These are phyloP conservation scores for Phoma sp. DNA, from an alignment of 2,329 filamentous ascomycete species.

Conservation along the genomic window DNA sequence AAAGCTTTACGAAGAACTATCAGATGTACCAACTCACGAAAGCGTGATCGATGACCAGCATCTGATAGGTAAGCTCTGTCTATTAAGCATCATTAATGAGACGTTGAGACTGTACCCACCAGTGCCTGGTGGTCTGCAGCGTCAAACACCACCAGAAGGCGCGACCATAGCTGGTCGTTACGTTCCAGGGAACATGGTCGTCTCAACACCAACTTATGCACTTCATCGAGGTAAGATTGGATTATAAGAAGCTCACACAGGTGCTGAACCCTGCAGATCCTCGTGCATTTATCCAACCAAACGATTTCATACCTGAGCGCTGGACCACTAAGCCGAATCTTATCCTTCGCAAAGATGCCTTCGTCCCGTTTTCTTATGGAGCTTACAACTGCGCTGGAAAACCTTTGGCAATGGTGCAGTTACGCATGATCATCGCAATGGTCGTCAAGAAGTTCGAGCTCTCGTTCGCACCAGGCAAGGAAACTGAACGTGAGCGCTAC, in stretches of 20 bases:
- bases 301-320: slow-evolving; percentile 27
- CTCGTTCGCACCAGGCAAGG: slow-evolving; percentile 8
- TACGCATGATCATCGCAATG: slow-evolving; percentile 19
- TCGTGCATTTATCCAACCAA: slow-evolving; percentile 19
- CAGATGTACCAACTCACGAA: slow-evolving; percentile 1
- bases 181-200: slow-evolving; percentile 29
- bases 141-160: slow-evolving; percentile 32
- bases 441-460: slow-evolving; percentile 9
- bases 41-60: slow-evolving; percentile 10
- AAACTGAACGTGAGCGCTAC: slow-evolving; percentile 6
- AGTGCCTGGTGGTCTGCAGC: slow-evolving; percentile 27
- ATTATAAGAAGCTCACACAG: neutral
- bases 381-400: slow-evolving; percentile 66
- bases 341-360: slow-evolving; percentile 57
- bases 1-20: slow-evolving; percentile 19
- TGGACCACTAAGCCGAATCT: slow-evolving; percentile 19
- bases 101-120: slow-evolving; percentile 26
- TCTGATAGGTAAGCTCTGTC: slow-evolving; percentile 12
- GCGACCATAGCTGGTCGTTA: slow-evolving; percentile 23
- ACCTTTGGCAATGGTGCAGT: slow-evolving; percentile 21
- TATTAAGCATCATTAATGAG: slow-evolving; percentile 30
- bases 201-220: slow-evolving; percentile 23
- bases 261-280: slow-evolving; percentile 9
- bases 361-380: slow-evolving; percentile 72
- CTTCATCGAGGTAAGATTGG: slow-evolving; percentile 14